Evolutionary conservation across 495 filamentous ascomycete species (phyloP), one percentile per base, ranked within the genome.

Genomic region (Penicillium goetzii): DNA sequence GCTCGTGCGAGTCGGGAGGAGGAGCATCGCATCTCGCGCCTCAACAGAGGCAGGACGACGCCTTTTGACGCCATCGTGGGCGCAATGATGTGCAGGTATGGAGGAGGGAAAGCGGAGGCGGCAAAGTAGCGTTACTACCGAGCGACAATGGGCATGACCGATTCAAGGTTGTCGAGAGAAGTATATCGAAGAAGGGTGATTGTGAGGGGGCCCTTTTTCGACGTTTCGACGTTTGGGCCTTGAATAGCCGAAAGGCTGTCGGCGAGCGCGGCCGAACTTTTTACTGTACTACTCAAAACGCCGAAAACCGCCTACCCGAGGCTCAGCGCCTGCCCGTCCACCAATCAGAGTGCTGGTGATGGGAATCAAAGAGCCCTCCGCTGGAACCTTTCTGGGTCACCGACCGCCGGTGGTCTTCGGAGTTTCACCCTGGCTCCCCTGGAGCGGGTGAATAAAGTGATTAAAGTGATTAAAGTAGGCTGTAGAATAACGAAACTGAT

Each of bases 11-110:
- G 59, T 34, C 72, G 72, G 19, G 70, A 57, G 28, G 75, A 68
- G 36, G 66, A 60, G 33, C 71, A 64, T 55, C 71, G 80, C 45
- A 77, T 47, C 68, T 79, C 77, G 54, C 76, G 77, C 74, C 77
- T 80, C 74, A 82, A 53, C 58, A 81, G 72, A 71, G 77, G 76
- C 70, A 79, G 58, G 38, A 78, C 72, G 54, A 75, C 73, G 60
- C 72, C 64, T 73, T 73, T 80, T 12, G 79, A 79, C 59, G 77
- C 77, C 79, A 82, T 81, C 32, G 65, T 52, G 66, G 53, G 52
- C 36, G 34, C 23, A 33, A 28, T 45, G 49, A 25, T 47, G 25
- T 47, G 30, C 28, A 47, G 53, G 30, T 52, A 40, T 38, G 19
- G 52, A 14, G 43, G 50, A 47, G 52, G 12, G 51, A 30, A 56